Conservation (phyloP, 768 basidiomycete genomes). For the Hericium rajendrae region DNA sequence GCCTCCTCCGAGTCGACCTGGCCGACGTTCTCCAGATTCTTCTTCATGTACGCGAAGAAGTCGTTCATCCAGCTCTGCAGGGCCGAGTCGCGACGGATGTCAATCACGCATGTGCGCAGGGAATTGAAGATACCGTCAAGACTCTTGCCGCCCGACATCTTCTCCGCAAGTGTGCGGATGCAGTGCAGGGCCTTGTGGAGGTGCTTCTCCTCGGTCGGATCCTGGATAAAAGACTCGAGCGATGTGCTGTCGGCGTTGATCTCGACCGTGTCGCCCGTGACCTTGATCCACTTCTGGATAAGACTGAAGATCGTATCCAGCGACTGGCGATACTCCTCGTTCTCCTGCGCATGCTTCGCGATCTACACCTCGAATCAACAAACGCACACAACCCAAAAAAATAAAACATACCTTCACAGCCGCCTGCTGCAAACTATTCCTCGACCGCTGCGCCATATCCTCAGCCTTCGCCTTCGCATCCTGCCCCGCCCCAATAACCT, state of each 20-base stretch:
- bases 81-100: slow-evolving; percentile 43
- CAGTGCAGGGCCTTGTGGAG: slow-evolving; percentile 39
- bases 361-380: slow-evolving; percentile 31
- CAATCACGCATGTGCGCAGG: slow-evolving; percentile 33
- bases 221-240: slow-evolving; percentile 47
- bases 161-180: slow-evolving; percentile 36
- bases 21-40: slow-evolving; percentile 38
- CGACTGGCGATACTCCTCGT: slow-evolving; percentile 47
- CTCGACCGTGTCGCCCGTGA: slow-evolving; percentile 39
- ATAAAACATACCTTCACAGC: slow-evolving; percentile 36
- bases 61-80: slow-evolving; percentile 48
- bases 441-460: slow-evolving; percentile 35
- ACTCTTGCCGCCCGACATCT: slow-evolving; percentile 39
- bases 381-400: background rate
- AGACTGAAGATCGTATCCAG: slow-evolving; percentile 49
- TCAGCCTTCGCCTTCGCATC: slow-evolving; percentile 30
- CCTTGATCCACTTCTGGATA: slow-evolving; percentile 47
- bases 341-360: slow-evolving; percentile 52
- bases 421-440: slow-evolving; percentile 36
- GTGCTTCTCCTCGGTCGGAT: slow-evolving; percentile 56
- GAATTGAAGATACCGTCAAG: slow-evolving; percentile 39
- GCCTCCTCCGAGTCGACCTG: slow-evolving; percentile 45
- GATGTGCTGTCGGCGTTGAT: slow-evolving; percentile 33
- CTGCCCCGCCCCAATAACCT: slow-evolving; percentile 30
- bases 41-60: slow-evolving; percentile 36